These are phyloP conservation scores for Zymoseptoria tritici DNA, from an alignment of 2,329 filamentous ascomycete genomes.

Conservation along the genomic window DNA sequence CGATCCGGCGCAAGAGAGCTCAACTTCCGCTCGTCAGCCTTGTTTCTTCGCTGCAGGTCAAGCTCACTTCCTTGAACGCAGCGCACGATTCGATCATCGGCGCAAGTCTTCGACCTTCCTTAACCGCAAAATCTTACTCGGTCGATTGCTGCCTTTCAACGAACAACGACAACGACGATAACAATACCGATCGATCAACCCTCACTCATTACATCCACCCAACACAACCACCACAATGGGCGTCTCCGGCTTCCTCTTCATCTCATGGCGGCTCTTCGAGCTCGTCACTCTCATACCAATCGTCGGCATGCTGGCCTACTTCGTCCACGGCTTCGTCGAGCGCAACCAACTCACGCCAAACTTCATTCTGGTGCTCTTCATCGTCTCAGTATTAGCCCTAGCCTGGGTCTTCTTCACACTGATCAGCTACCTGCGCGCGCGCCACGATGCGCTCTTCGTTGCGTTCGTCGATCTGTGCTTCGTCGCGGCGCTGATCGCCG, in stretches of 20 bases:
- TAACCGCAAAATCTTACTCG: not conserved
- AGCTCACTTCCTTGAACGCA: not conserved
- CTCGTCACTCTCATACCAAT: conserved; percentile 56
- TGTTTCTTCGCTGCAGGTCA: not conserved
- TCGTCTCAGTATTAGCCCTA: conserved; percentile 53
- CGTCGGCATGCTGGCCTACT: conserved; percentile 57
- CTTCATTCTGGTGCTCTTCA: conserved; percentile 58
- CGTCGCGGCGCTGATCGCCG: conserved; percentile 56
- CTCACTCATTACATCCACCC: not conserved
- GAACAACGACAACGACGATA: not conserved
- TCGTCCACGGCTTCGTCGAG: conserved; percentile 52
- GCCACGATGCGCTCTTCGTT: conserved; percentile 53
- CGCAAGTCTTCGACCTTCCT: not conserved
- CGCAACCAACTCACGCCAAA: conserved; percentile 52
- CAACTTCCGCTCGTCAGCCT: not conserved
- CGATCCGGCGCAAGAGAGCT: not conserved
- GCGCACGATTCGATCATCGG: not conserved
- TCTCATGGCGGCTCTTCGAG: conserved; percentile 54
- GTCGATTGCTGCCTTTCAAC: not conserved
- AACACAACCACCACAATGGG: conserved; percentile 30
- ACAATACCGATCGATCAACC: not conserved
- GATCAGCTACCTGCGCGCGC: conserved; percentile 51
- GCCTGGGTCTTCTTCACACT: conserved; percentile 56
- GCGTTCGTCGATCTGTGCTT: conserved; percentile 55
- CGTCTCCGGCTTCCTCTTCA: conserved; percentile 51